phyloP scores from a whole-genome alignment of 2,329 filamentous ascomycete species.

The Trichophyton benhamiae region DNA sequence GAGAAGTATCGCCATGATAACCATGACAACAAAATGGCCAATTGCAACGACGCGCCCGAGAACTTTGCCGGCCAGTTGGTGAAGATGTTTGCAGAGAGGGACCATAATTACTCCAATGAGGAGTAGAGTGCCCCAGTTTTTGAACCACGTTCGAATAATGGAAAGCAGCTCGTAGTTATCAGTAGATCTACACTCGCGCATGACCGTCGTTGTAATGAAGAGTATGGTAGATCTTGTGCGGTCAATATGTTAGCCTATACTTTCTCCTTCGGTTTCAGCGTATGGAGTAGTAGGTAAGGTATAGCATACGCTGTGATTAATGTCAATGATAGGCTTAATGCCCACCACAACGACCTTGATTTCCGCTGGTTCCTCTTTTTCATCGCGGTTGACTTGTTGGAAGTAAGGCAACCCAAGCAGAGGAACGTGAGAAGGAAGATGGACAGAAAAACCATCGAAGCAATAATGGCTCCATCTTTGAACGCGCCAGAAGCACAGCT shows the following conservation, averaged over 20 bases:
- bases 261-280: not conserved
- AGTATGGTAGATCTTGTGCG: constrained; percentile 1
- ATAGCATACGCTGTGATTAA: not conserved
- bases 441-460: constrained; percentile 3
- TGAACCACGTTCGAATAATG: constrained; percentile 2
- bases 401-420: not conserved
- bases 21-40: constrained; percentile 4
- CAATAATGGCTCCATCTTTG: not conserved
- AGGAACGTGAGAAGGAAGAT: constrained; percentile 6
- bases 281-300: not conserved
- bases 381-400: constrained; percentile 1
- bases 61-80: not conserved
- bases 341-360: constrained; percentile 7
- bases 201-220: not conserved
- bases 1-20: constrained; percentile 6
- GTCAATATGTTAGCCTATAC: not conserved
- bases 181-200: not conserved
- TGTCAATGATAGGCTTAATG: not conserved
- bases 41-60: constrained; percentile 3
- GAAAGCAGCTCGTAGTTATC: not conserved
- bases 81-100: constrained; percentile 9
- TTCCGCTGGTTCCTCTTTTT: constrained; percentile 4
- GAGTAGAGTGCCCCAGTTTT: not conserved
- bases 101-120: constrained; percentile 9
- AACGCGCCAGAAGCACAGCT: constrained; percentile 3